Base-by-base conservation (phyloP, 2,329 filamentous ascomycete species). In the Cylindrodendrum hubeiense region DNA sequence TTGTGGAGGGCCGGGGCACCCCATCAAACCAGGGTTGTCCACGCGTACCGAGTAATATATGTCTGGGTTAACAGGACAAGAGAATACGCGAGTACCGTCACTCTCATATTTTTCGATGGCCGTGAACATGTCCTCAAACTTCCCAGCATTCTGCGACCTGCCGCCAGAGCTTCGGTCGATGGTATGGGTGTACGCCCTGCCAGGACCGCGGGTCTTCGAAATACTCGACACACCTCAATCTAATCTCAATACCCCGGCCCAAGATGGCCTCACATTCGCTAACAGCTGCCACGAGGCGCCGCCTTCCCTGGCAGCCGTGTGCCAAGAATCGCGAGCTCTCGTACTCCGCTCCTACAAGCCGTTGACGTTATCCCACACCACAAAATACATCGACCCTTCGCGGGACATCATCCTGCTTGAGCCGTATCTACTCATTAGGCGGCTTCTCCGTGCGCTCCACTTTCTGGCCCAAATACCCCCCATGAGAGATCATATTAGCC, bases 121-220 rank as follows among this genome's bases (percentile, higher is more conserved):
- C 21, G 43, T 60, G 26, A 22, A 56, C 34, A 63, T 57, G 63
- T 26, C 57, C 9, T 50, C 63, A 43, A 54, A 28, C 19, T 71
- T 72, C 37, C 37, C 54, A n/a, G 54, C 55, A 43, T 71, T 71
- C 39, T 28, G 28, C 37, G 69, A 54, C 22, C 41, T 68, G 9
- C 71, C 67, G 15, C 60, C 62, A 34, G 67, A 71, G 68, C 55
- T 71, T 46, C 62, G 68, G 41, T 65, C 59, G n/a, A 73, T 70
- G 59, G 54, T 67, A 19, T 69, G 70, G 68, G 52, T 37, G 47
- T 59, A 64, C 46, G 63, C 68, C 39, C 60, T 73, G 26, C 67
- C 61, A n/a, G 70, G 67, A 30, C 60, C 67, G 30, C 65, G 62
- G 58, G 64, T 70, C 43, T 71, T 71, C 30, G 70, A 74, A 41